phyloP scores from a whole-genome alignment of 495 filamentous ascomycete species.

The Xylaria grammica region DNA sequence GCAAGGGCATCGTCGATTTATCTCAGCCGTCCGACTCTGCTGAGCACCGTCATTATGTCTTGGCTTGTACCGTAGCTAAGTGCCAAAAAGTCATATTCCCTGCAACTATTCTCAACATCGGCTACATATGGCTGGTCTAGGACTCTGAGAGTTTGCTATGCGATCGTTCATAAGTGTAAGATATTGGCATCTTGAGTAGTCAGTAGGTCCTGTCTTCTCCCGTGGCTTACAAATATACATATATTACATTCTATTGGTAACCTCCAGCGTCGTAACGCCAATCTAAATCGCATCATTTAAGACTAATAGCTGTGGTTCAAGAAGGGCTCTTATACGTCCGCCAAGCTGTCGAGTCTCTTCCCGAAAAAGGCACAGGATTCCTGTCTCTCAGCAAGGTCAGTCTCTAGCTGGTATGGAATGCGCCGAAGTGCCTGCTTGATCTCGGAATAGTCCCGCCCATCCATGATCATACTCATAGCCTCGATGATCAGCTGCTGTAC shows the following conservation, averaged over 20 bases:
- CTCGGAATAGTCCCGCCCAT: neutral
- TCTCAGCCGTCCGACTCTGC: neutral
- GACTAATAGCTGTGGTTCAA: neutral
- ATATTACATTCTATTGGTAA: neutral
- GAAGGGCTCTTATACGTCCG: neutral
- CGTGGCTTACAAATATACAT: neutral
- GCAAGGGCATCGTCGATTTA: neutral
- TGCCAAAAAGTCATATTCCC: no score
- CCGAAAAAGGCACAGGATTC: neutral
- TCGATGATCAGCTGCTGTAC: conserved; percentile 2
- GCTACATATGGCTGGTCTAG: no score
- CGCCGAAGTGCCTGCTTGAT: neutral
- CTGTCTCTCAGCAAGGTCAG: neutral
- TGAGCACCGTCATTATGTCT: neutral
- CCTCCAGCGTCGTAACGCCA: neutral
- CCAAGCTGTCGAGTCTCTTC: neutral
- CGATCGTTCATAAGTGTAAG: neutral
- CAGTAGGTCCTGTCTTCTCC: neutral
- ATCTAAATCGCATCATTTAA: neutral
- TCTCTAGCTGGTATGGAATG: neutral
- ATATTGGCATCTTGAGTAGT: neutral
- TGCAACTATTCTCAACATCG: no score
- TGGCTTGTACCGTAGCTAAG: no score
- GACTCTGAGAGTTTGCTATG: no score
- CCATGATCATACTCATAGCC: neutral